A percentile compares a stretch with the other conserved stretches of the same genome.
Evolutionary conservation across 371 early-diverging fungal genomes (phyloP).

Genomic region (Lichtheimia hyalospora): DNA sequence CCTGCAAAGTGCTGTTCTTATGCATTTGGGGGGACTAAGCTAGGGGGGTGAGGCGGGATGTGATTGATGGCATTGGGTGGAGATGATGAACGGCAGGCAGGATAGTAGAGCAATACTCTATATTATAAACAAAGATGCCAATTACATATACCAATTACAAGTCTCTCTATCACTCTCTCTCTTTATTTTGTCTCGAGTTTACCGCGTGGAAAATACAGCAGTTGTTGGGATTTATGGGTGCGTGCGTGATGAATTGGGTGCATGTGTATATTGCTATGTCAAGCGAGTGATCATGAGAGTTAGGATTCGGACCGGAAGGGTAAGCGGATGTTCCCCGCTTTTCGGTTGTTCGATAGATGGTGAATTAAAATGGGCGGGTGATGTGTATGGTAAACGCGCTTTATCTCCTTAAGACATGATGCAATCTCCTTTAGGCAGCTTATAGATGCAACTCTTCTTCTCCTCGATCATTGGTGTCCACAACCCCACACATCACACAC

Average conservation of each 20-base stretch:
- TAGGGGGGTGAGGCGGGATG: neutral
- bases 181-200: too few relatives aligned
- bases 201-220: too few relatives aligned
- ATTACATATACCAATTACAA: neutral
- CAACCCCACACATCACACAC: neutral
- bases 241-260: neutral
- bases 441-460: neutral
- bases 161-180: neutral
- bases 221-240: neutral
- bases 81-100: neutral
- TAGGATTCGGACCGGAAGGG: neutral
- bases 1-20: neutral
- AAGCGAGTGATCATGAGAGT: neutral
- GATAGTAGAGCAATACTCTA: neutral
- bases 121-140: neutral
- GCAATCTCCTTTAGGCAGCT: constrained; percentile 1
- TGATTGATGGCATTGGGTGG: neutral
- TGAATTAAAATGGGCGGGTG: too few relatives aligned
- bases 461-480: neutral
- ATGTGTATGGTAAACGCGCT: neutral
- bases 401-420: neutral
- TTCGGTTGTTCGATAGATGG: neutral
- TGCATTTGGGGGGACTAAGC: neutral
- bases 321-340: neutral
- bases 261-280: neutral